Evolutionary conservation across 202 grass and related monocot genomes (phyloP).

Genomic region (Musa balbisiana): DNA sequence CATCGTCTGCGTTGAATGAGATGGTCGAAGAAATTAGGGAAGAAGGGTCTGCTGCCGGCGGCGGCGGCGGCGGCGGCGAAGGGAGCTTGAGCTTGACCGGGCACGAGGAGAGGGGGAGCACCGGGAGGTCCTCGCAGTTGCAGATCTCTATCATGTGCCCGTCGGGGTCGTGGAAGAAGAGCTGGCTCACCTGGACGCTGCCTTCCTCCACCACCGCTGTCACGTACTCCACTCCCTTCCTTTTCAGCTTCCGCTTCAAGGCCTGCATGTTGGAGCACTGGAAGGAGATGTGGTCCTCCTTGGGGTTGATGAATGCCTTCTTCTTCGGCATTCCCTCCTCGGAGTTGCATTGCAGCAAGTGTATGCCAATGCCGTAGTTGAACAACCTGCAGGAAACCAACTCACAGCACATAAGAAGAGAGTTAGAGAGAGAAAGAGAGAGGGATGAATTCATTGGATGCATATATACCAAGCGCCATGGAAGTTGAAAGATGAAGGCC

Average conservation of each 20-base stretch:
- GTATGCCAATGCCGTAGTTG: constrained; percentile 25
- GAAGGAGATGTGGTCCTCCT: constrained; percentile 31
- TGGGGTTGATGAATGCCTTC: constrained; percentile 23
- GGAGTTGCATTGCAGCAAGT: constrained; percentile 20
- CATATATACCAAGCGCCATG: constrained; percentile 16
- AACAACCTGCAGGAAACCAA: constrained; percentile 21
- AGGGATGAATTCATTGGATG: neutral
- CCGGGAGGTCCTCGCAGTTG: constrained; percentile 10
- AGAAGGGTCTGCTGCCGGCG: neutral
- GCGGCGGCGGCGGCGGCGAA: too few species aligned
- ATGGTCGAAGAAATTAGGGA: neutral
- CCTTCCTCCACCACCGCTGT: constrained; percentile 10
- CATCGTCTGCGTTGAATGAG: neutral
- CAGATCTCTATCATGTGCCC: constrained; percentile 6
- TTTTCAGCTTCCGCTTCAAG: constrained; percentile 1
- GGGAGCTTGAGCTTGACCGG: neutral
- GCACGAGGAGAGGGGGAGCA: neutral
- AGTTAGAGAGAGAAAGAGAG: neutral
- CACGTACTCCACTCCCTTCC: constrained; percentile 16
- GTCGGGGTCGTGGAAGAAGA: constrained; percentile 22
- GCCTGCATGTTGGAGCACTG: constrained; percentile 8
- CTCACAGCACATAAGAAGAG: neutral
- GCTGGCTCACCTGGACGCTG: constrained; percentile 16
- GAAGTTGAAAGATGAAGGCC: constrained; percentile 26
- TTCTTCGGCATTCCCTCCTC: constrained; percentile 4